Evolutionary conservation across 1,284 basidiomycete species (phyloP), one percentile per base, ranked within the genome.

Genomic region (Pseudozyma thailandica): DNA sequence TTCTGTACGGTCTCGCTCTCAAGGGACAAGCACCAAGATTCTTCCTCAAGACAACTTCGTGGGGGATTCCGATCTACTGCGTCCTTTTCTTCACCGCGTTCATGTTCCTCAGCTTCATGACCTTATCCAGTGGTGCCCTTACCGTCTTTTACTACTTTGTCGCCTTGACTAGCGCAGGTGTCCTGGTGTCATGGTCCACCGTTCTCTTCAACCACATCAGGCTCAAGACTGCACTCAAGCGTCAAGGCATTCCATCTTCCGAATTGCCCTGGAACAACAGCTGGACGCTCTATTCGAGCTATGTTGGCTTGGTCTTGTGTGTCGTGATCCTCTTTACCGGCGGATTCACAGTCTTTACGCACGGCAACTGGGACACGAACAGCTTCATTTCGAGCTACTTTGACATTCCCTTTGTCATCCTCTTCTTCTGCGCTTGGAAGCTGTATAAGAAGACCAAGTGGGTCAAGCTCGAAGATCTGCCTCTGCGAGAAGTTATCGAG

Each of bases 301-400:
- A 65, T 42, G 55, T 50, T 13, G 51, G 70, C 3, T 48, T 70
- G 4, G 38, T 49, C 28, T 60, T 70, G 42, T 65, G 63, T 23
- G 21, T 75, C 25, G 30, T 73, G 28, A 63, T 79, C 42, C 69
- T 74, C 12, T 53, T 78, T 44, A 72, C 75, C 44, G 64, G 62
- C 35, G 90, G 89, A 30, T 79, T 74, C 42, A 43, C 41, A 9
- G 72, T 77, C 12, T 79, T 80, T 48, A 62, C 74, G 21, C 18
- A 42, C 4, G 77, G 77, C 15, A 51, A 58, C 16, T 80, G 73
- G 77, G 37, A 57, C 31, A 37, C 55, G 6, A 58, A 52, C 96
- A 85, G 96, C 93, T 7, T 95, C 26, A 84, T 93, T 37, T 91
- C 90, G 38, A 90, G 88, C 79, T 94, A 94, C 82, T 79, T 94